These are phyloP conservation scores for Calonectria multiphialidica DNA, from an alignment of 2,329 filamentous ascomycete species.

Conservation along the genomic window DNA sequence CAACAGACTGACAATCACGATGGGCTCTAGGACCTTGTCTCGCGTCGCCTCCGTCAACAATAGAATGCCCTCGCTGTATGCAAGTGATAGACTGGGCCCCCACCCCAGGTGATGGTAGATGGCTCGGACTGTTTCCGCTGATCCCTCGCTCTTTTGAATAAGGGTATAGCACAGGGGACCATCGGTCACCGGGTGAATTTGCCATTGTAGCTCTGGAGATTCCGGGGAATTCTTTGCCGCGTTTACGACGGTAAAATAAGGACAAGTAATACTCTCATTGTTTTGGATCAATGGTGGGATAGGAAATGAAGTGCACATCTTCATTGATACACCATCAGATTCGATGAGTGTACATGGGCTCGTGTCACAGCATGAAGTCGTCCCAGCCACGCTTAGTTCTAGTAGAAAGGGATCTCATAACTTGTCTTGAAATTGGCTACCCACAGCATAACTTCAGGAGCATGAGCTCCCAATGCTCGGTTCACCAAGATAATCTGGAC, in stretches of 20 bases:
- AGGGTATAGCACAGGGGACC: slow-evolving; percentile 2
- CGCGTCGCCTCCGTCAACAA: not conserved
- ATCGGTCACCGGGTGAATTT: not conserved
- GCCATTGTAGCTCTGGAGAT: not conserved
- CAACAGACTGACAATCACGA: not conserved
- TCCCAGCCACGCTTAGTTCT: not conserved
- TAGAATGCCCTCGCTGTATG: not conserved
- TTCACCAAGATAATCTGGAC: not conserved
- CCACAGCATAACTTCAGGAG: not conserved
- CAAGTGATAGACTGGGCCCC: not conserved
- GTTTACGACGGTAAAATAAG: not conserved
- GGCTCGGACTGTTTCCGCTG: not conserved
- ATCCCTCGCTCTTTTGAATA: not conserved
- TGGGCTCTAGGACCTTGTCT: not conserved
- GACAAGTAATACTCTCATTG: not conserved
- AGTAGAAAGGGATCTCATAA: not conserved
- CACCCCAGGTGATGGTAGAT: slow-evolving; percentile 2
- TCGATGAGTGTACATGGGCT: not conserved
- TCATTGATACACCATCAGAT: not conserved
- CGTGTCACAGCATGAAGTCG: not conserved
- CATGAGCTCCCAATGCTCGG: not conserved
- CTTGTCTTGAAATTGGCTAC: not conserved
- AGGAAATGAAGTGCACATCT: not conserved
- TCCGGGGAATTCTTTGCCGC: not conserved
- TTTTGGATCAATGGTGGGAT: not conserved